These are phyloP conservation scores for Nigrospora oryzae DNA, from an alignment of 2,329 filamentous ascomycete genomes.

Conservation along the genomic window DNA sequence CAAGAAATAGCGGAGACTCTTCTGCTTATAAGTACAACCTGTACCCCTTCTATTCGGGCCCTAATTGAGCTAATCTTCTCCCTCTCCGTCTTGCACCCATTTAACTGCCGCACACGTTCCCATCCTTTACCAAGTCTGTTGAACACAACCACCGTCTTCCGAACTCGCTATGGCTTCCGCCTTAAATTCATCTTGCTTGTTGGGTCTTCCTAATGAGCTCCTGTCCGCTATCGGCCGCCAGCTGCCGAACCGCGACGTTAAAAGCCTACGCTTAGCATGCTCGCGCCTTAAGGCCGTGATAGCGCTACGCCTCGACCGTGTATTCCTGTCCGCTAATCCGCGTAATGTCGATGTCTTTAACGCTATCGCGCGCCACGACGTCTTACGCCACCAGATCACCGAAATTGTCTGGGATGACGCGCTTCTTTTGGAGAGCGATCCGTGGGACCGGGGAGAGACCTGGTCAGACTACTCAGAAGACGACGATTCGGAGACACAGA, in stretches of 20 bases:
- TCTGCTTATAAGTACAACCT: too few species aligned
- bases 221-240: constrained; percentile 1
- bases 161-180: too few species aligned
- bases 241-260: constrained; percentile 16
- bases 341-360: constrained; percentile 26
- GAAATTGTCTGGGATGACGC: constrained; percentile 32
- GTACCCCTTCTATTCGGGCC: too few species aligned
- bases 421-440: not conserved
- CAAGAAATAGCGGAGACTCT: too few species aligned
- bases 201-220: constrained; percentile 2
- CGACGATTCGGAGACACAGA: not conserved
- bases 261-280: constrained; percentile 16
- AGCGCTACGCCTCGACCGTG: constrained; percentile 20
- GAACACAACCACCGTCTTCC: too few species aligned
- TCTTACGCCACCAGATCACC: constrained; percentile 17
- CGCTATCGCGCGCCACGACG: constrained; percentile 24
- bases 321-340: constrained; percentile 30
- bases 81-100: too few species aligned
- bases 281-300: constrained; percentile 5
- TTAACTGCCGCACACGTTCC: too few species aligned
- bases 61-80: too few species aligned
- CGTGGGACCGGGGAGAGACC: not conserved
- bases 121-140: too few species aligned
- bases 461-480: not conserved
- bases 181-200: not conserved